Base-by-base conservation (phyloP, 805 yeast species). In the Grigorovia transvaalensis region DNA sequence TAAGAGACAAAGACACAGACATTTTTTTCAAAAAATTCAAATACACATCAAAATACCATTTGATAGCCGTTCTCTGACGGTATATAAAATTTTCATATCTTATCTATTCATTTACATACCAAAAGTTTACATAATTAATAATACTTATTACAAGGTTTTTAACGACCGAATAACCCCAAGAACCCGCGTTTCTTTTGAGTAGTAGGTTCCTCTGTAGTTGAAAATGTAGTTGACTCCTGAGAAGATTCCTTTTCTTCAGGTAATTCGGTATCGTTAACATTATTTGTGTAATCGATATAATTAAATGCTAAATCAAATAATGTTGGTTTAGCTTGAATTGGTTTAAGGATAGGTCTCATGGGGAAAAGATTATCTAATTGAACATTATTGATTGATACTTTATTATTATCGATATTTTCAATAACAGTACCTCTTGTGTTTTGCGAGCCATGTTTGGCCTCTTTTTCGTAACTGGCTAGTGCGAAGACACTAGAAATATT, bases 241-340 rank as follows among this genome's bases (percentile, higher is more conserved):
- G 46, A 23, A n/a, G 30, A 12, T 35, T 19, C 13, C 18, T n/a
- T 38, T 13, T 20, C 45, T 9, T 33, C 40, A 18, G 44, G 4
- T 2, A 18, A 15, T 19, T 33, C 44, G 13, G 17, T 17, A 30
- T 33, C n/a, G 44, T 52, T 40, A 46, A 64, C 43, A 38, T 52
- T 40, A 46, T 65, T 44, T 15, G 70, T 72, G 60, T 81, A 82
- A 40, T 75, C 73, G 50, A 90, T 77, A 62, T 86, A 89, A 65
- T 89, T 90, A 73, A 75, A 90, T 0, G 95, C 98, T 57, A 88
- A 74, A 65, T 91, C 99, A 61, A 88, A 93, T 61, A 90, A 77
- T 9, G 89, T 95, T 0, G 99, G 96, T 68, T 93, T 91, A 52
- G 84, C 79, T 50, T 81, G 76, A 1, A 86, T 79, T 0, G 95